phyloP scores from a whole-genome alignment of 2,329 filamentous ascomycete species.

The Chalara sp. region DNA sequence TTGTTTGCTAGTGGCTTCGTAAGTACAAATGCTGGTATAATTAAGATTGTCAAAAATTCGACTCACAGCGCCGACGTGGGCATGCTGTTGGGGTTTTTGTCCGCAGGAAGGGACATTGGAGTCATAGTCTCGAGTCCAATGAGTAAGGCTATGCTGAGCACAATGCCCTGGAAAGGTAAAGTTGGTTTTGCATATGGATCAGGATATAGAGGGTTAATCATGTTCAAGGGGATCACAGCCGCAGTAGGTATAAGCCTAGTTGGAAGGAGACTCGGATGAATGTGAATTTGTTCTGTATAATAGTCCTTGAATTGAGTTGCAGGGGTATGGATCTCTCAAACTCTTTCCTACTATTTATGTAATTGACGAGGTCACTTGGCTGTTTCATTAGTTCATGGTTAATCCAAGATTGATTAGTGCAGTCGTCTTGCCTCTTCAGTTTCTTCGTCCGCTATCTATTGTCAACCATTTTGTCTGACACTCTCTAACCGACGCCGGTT shows the following conservation, averaged over 20 bases:
- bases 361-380: too few relatives aligned
- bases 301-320: too few relatives aligned
- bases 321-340: too few relatives aligned
- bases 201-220: slow-evolving; percentile 45
- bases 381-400: too few relatives aligned
- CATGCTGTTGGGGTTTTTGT: slow-evolving; percentile 37
- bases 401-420: too few relatives aligned
- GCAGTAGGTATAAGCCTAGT: slow-evolving; percentile 38
- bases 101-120: slow-evolving; percentile 53
- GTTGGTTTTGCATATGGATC: slow-evolving; percentile 39
- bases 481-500: too few relatives aligned
- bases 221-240: slow-evolving; percentile 50
- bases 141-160: slow-evolving; percentile 44
- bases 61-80: slow-evolving; percentile 22
- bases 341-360: too few relatives aligned
- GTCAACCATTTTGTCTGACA: too few relatives aligned
- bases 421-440: too few relatives aligned
- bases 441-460: too few relatives aligned
- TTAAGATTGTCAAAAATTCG: slow-evolving; percentile 14
- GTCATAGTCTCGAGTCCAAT: slow-evolving; percentile 51
- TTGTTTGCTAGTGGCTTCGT: too few relatives aligned
- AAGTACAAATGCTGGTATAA: too few relatives aligned
- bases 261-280: slow-evolving; percentile 29
- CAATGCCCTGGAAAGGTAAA: slow-evolving; percentile 36
- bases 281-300: neutral